Evolutionary conservation across 805 yeast genomes (phyloP), one percentile per base, ranked within the genome.

Genomic region (Maudiozyma barnettii): DNA sequence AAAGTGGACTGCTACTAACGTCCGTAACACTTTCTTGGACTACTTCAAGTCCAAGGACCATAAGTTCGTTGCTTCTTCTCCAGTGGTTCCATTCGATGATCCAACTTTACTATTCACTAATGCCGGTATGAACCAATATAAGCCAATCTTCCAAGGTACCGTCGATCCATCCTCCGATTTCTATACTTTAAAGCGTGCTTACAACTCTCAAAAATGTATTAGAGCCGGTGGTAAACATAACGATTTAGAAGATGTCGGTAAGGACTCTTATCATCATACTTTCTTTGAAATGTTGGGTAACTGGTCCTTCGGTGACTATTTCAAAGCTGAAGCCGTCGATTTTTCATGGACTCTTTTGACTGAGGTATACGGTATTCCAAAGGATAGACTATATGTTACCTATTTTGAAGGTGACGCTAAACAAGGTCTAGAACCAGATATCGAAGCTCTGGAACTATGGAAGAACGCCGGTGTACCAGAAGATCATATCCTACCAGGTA

Each of bases 191-290:
- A 87, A 84, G 63, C 78, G 96, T 56, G 96, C 99, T 43, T 84
- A 79, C 57, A 91, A 93, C 76, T 88, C 98, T 14, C 99, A 93
- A 65, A 93, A 93, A 69, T 93, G 98, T 77, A 91, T 93, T 60
- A 82, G 99, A 73, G 99, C 99, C 30, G 99, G 99, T 69, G 99
- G 99, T 67, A 93, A 93, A 70, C 99, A 93, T 70, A 84, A 84
- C 58, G 99, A 93, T 72, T 78, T 93, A 64, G 99, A 93, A 66
- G 99, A 93, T 68, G 99, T 93, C 43, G 99, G 99, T 54, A 81
- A 84, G 62, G 99, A 93, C 69, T 87, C 95, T 45, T 93, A 93
- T 65, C 99, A 93, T 67, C 99, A 93, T 68, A 93, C 99, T 16
- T 95, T 95, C 64, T 93, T 93, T 59, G 99, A 93, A 72, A 93